Evolutionary conservation across 495 filamentous ascomycete genomes (phyloP).

Genomic region (Daldinia bambusicola): DNA sequence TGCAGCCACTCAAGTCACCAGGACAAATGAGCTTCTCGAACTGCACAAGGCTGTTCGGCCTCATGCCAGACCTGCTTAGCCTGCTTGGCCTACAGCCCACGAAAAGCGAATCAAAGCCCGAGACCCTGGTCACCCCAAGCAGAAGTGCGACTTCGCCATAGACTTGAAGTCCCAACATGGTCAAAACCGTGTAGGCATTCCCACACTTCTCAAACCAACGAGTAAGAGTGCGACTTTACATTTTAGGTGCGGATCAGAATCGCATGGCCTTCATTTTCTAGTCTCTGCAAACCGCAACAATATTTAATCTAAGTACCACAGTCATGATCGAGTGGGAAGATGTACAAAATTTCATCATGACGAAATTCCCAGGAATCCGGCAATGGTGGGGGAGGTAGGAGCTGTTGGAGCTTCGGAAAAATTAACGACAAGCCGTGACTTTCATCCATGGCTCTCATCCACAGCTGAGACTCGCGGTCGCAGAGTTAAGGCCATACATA

Average conservation of each 20-base stretch:
- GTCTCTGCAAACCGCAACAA: conserved; percentile 14
- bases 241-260: conserved; percentile 30
- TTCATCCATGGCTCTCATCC: not conserved
- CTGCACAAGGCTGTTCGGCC: conserved; percentile 50
- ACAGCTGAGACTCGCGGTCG: conserved; percentile 25
- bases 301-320: conserved; percentile 4
- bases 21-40: conserved; percentile 51
- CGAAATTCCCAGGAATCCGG: conserved; percentile 40
- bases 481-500: conserved; percentile 30
- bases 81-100: conserved; percentile 21
- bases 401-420: conserved; percentile 25
- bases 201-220: conserved; percentile 23
- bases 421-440: conserved; percentile 25
- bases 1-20: conserved; percentile 49
- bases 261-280: conserved; percentile 26
- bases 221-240: conserved; percentile 1
- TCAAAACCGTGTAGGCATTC: conserved; percentile 26
- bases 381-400: conserved; percentile 28
- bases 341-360: conserved; percentile 21
- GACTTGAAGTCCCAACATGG: conserved; percentile 27
- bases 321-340: conserved; percentile 12
- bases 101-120: conserved; percentile 43
- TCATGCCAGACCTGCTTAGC: conserved; percentile 45
- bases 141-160: conserved; percentile 38
- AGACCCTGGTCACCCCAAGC: conserved; percentile 35